Evolutionary conservation across 2,329 filamentous ascomycete species (phyloP), one percentile per base, ranked within the genome.

Genomic region (Dothideomycetes sp.): DNA sequence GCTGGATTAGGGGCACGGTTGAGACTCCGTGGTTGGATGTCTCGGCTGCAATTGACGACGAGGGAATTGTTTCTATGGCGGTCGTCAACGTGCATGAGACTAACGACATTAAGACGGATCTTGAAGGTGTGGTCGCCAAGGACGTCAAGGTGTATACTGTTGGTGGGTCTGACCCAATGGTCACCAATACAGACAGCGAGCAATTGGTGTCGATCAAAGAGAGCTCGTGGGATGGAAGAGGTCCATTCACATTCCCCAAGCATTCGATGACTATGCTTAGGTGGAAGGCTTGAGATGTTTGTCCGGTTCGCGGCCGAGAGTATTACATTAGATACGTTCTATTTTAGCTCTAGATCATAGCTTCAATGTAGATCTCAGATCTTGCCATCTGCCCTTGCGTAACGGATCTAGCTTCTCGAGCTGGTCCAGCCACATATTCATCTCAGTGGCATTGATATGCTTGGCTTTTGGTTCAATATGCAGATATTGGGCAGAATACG

Each of bases 21-120:
- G 77, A 82, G 48, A 80, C 79, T 5, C 79, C 82, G 5, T 86
- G 73, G 65, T 56, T 85, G 41, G 81, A 84, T 53, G 77, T 79
- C 18, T 79, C 77, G 46, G 80, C 78, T 2, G 64, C 70, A 2
- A 49, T 79, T 4, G 66, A 69, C 15, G 71, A 74, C 5, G 68
- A 73, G 41, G 81, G 81, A 0, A 71, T 65, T 38, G 66, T 81
- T 1, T 81, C 68, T 46, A 49, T 89, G 46, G 81, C 73, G 3
- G 82, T 88, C 1, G 81, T 86, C 12, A 91, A 91, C 55, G 70
- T 85, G 15, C 58, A 62, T 41, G 75, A 81, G 45, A 67, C 69
- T 7, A 65, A 70, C 45, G 73, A 69, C 41, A 77, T 80, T 39
- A 66, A 72, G 45, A 73, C 73, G 0, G 64, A 72, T 32, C 37